These are phyloP conservation scores for Candida tibetensis DNA, from an alignment of 805 yeast species.

Conservation along the genomic window DNA sequence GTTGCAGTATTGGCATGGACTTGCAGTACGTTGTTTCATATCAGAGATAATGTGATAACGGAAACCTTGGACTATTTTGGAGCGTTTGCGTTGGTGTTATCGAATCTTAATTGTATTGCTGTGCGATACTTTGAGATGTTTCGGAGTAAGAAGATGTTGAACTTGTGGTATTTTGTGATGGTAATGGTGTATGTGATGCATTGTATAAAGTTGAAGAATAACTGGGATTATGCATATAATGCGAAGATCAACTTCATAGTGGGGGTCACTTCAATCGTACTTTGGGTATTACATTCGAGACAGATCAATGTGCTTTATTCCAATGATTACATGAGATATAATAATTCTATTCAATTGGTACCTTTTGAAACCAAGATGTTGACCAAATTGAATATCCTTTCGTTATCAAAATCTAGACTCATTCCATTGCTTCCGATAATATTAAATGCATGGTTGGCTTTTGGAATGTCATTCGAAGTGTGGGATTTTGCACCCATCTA, in stretches of 20 bases:
- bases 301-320: conserved; percentile 15
- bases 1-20: conserved; percentile 37
- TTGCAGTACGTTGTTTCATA: conserved; percentile 37
- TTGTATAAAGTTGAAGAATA: conserved; percentile 20
- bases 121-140: conserved; percentile 31
- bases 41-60: conserved; percentile 34
- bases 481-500: conserved; percentile 34
- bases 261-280: conserved; percentile 26
- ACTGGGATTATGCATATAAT: conserved; percentile 43
- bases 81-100: conserved; percentile 36
- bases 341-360: conserved; percentile 35
- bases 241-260: conserved; percentile 27
- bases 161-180: conserved; percentile 18
- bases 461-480: conserved; percentile 33
- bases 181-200: conserved; percentile 23
- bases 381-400: conserved; percentile 28
- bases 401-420: conserved; percentile 21
- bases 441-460: conserved; percentile 31
- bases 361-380: conserved; percentile 39
- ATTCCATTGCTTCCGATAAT: conserved; percentile 36
- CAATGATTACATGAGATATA: conserved; percentile 19
- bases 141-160: conserved; percentile 11
- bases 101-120: conserved; percentile 34
- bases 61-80: conserved; percentile 43
- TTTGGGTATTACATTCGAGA: conserved; percentile 37